phyloP scores from a whole-genome alignment of 1,284 basidiomycete species.

The Cystobasidium sp. region DNA sequence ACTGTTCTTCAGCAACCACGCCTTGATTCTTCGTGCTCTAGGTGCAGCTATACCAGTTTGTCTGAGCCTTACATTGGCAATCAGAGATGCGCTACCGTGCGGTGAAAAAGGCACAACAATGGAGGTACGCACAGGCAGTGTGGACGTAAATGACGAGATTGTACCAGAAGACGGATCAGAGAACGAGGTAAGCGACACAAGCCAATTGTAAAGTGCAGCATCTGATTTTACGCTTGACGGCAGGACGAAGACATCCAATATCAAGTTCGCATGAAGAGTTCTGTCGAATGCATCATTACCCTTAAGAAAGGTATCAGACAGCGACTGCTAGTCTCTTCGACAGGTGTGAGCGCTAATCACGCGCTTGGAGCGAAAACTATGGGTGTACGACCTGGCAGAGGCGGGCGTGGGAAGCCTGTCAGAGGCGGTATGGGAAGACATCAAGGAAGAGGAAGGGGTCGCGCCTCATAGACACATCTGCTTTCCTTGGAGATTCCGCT shows the following conservation, averaged over 20 bases:
- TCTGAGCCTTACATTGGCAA: slow-evolving; percentile 50
- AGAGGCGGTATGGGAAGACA: slow-evolving; percentile 30
- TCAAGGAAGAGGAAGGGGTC: slow-evolving; percentile 13
- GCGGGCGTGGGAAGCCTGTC: slow-evolving; percentile 32
- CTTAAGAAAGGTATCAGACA: slow-evolving; percentile 41
- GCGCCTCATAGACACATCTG: neutral
- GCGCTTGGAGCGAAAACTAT: slow-evolving; percentile 24
- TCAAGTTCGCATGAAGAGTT: slow-evolving; percentile 49
- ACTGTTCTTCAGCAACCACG: slow-evolving; percentile 41
- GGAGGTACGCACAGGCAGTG: slow-evolving; percentile 48
- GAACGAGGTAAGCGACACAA: slow-evolving; percentile 30
- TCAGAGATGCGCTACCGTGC: slow-evolving; percentile 51
- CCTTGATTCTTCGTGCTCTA: slow-evolving; percentile 47
- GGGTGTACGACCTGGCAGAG: slow-evolving; percentile 42
- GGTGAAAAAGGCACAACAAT: slow-evolving; percentile 44
- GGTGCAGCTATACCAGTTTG: slow-evolving; percentile 52
- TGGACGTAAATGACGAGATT: slow-evolving; percentile 50
- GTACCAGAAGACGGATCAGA: slow-evolving; percentile 48
- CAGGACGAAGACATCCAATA: slow-evolving; percentile 47
- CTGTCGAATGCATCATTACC: slow-evolving; percentile 43
- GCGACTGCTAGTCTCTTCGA: slow-evolving; percentile 30
- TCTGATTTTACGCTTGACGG: neutral
- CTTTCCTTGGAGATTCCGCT: too few species aligned
- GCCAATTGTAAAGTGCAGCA: neutral
- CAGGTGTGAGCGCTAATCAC: slow-evolving; percentile 19